Evolutionary conservation across 495 filamentous ascomycete genomes (phyloP).

Genomic region (Xanthoparmelia taractica): DNA sequence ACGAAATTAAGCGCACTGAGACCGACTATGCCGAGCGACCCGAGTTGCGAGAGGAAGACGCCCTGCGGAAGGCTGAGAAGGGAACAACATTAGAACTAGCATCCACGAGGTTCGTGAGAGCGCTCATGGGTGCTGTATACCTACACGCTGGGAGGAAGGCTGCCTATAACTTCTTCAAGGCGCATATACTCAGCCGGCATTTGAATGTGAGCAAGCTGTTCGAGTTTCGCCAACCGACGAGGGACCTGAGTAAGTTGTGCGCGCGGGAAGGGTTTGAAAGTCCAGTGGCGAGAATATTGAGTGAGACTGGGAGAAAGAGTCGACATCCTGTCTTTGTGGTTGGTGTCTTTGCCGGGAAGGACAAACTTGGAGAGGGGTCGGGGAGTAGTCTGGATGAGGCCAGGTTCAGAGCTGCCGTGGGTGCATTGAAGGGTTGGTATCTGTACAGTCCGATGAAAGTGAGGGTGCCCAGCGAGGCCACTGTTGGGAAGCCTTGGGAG

Average conservation of each 20-base stretch:
- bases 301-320: conserved; percentile 77
- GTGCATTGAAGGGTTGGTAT: conserved; percentile 89
- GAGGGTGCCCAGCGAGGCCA: conserved; percentile 70
- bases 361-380: conserved; percentile 81
- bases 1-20: conserved; percentile 36
- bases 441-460: conserved; percentile 73
- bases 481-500: conserved; percentile 59
- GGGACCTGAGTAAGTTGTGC: conserved; percentile 73
- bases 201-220: conserved; percentile 72
- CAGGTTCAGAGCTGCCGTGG: conserved; percentile 67
- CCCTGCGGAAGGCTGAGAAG: conserved; percentile 27
- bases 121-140: conserved; percentile 76
- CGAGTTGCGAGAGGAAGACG: conserved; percentile 13
- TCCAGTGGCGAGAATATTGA: conserved; percentile 77
- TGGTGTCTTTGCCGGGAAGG: conserved; percentile 79
- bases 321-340: conserved; percentile 89
- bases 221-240: conserved; percentile 69
- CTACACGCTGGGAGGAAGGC: conserved; percentile 63
- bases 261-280: conserved; percentile 79
- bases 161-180: conserved; percentile 69
- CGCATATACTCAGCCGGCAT: conserved; percentile 73
- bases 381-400: conserved; percentile 70
- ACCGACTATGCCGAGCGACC: conserved; percentile 13
- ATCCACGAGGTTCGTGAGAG: conserved; percentile 63
- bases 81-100: conserved; percentile 42